Conservation (phyloP, 208 protist species). For the Acanthamoeba lenticulata region DNA sequence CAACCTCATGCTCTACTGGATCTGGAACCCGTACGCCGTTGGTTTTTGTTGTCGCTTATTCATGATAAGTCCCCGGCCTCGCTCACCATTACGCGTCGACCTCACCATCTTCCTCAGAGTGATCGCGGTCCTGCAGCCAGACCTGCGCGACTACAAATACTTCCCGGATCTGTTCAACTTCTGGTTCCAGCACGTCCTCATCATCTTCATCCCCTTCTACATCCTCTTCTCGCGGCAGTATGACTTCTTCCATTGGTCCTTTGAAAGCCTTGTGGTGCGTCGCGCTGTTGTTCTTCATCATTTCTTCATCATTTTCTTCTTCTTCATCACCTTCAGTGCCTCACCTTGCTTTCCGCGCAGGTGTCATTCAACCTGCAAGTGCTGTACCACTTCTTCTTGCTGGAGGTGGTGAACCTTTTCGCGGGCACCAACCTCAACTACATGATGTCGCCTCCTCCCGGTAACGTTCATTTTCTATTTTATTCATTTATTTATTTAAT, state of each 20-base stretch:
- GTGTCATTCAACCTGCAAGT: constrained; percentile 21
- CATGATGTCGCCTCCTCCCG: constrained; percentile 33
- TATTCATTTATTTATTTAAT: neutral
- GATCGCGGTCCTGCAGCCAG: neutral
- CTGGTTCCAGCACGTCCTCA: constrained; percentile 37
- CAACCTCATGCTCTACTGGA: constrained; percentile 31
- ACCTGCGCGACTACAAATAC: constrained; percentile 48
- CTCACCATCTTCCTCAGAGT: neutral
- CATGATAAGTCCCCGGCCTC: neutral
- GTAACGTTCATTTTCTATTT: neutral
- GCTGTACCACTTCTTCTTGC: constrained; percentile 26
- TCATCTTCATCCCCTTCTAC: constrained; percentile 47
- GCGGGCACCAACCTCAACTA: constrained; percentile 16
- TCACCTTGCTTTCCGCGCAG: neutral
- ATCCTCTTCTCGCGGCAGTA: constrained; percentile 29
- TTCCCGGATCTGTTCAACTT: constrained; percentile 17
- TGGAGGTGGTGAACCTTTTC: neutral
- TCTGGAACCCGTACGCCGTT: neutral
- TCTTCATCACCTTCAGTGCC: neutral
- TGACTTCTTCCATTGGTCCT: constrained; percentile 24
- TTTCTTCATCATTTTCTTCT: neutral
- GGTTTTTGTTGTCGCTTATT: neutral
- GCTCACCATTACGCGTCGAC: neutral
- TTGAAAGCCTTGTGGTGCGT: neutral
- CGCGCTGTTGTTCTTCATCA: neutral